Evolutionary conservation across 352 stramenopile genomes (phyloP), one percentile per base, ranked within the genome.

Genomic region (Phytophthora palmivora): DNA sequence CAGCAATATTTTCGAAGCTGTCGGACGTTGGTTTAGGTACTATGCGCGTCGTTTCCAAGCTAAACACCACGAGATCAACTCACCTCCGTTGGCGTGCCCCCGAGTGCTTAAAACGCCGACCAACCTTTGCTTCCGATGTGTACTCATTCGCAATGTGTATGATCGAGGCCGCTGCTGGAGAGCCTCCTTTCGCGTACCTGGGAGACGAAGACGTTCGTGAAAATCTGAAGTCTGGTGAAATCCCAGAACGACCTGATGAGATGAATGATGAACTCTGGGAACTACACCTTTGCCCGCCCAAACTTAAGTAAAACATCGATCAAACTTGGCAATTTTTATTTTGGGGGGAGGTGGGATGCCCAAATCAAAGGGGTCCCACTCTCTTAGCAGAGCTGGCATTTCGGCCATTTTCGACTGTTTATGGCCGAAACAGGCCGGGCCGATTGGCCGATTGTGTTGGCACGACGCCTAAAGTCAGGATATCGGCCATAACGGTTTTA

Each of bases 1-100:
- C 0, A 71, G 46, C 26, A 71, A 67, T 15, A 70, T 74, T 42
- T 26, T 73, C 41, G 0, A 60, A 45, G 14, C 4, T 60, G 9
- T 52, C 52, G 3, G 41, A 52, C n/a, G 52, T 60, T 37, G 30
- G 41, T 19, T 15, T 60, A 7, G 43, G 24, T 1, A 19, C n/a
- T 15, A 33, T 60, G 18, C 30, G 30, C 14, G 5, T 12, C 10
- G n/a, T 52, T 21, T 51, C 41, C 10, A 46, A 45, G 12, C 24
- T 26, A 2, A n/a, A 15, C 15, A 19, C 12, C 0, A 21, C 28
- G 15, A 24, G 18, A 0, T 51, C 32, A 16, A 19, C n/a, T 3
- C 11, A 21, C 15, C 33, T 60, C 7, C 41, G 52, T 21, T 60
- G 52, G 52, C 9, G 52, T 2, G 19, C 52, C 0, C 52, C 52